phyloP scores from a whole-genome alignment of 441 rosid genomes.

The Gossypium trilobum region DNA sequence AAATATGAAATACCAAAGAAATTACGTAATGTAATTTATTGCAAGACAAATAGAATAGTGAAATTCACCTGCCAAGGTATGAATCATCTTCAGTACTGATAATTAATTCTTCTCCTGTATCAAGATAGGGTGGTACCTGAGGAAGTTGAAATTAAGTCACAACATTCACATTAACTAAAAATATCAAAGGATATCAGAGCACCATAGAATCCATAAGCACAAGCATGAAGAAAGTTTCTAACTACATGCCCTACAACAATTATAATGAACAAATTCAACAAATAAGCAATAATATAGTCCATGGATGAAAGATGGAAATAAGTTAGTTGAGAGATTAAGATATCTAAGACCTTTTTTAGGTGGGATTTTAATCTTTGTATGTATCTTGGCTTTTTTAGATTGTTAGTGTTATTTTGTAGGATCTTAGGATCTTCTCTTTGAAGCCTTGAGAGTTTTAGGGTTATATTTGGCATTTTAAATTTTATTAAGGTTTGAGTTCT shows the following conservation, averaged over 20 bases:
- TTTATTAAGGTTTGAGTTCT: too few species aligned
- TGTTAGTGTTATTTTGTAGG: too few species aligned
- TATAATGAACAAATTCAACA: neutral
- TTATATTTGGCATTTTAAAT: too few species aligned
- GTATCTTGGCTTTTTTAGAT: too few species aligned
- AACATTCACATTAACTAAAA: neutral
- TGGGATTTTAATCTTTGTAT: too few species aligned
- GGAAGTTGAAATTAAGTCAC: neutral
- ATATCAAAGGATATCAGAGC: neutral
- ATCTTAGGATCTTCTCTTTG: too few species aligned
- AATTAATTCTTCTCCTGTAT: conserved; percentile 63
- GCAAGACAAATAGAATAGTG: neutral
- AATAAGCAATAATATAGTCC: neutral
- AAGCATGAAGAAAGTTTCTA: neutral
- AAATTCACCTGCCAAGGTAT: conserved; percentile 57
- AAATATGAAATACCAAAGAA: neutral
- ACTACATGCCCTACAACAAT: neutral
- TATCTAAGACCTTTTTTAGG: neutral
- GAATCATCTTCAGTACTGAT: conserved; percentile 61
- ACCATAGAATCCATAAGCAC: neutral
- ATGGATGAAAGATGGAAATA: neutral
- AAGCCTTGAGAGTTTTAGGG: too few species aligned
- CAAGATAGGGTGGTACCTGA: conserved; percentile 77
- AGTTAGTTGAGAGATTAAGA: neutral
- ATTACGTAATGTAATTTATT: neutral